phyloP scores from a whole-genome alignment of 768 basidiomycete genomes.

The Daedaleopsis nitida region DNA sequence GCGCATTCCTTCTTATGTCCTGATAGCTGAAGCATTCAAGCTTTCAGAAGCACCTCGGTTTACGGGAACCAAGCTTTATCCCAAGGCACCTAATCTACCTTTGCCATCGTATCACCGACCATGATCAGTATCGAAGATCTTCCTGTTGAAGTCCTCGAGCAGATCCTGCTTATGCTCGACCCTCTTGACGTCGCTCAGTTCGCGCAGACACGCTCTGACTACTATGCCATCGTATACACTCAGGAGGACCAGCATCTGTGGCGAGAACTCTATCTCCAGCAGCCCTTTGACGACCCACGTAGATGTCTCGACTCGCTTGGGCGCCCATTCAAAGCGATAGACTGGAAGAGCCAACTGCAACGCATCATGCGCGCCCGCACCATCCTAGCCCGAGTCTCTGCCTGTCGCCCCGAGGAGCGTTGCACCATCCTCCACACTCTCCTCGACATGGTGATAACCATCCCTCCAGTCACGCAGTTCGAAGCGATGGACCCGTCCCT shows the following conservation, averaged over 20 bases:
- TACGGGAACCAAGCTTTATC: too few relatives aligned
- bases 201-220: conserved; percentile 50
- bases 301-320: conserved; percentile 43
- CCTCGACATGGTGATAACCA: conserved; percentile 47
- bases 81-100: not conserved
- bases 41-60: too few relatives aligned
- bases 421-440: conserved; percentile 47
- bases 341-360: conserved; percentile 59
- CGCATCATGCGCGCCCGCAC: conserved; percentile 55
- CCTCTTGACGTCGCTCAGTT: conserved; percentile 59
- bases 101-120: not conserved
- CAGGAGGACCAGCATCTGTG: conserved; percentile 53
- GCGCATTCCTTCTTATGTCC: too few relatives aligned
- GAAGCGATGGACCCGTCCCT: conserved; percentile 36
- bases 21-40: too few relatives aligned
- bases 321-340: conserved; percentile 19
- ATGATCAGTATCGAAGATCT: conserved; percentile 32
- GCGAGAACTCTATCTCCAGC: conserved; percentile 64
- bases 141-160: conserved; percentile 62
- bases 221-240: conserved; percentile 48
- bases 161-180: conserved; percentile 56
- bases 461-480: conserved; percentile 38
- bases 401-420: conserved; percentile 47
- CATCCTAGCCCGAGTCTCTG: conserved; percentile 38
- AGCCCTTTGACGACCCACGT: conserved; percentile 66